phyloP scores from a whole-genome alignment of 2,329 filamentous ascomycete species.

The Colletotrichum graminicola region DNA sequence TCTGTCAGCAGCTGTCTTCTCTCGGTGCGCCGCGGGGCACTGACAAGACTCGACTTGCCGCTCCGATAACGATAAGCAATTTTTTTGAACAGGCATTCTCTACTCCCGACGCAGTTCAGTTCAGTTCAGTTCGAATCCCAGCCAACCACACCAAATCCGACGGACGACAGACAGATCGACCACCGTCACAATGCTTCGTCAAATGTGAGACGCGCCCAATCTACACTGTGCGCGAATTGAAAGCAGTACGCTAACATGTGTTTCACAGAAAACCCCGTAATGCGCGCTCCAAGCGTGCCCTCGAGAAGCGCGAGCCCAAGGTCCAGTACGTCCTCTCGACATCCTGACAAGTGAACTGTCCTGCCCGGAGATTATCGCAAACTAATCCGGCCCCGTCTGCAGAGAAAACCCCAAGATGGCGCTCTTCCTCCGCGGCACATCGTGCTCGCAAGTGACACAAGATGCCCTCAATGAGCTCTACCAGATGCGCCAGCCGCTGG shows the following conservation, averaged over 20 bases:
- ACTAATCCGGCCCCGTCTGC: slow-evolving; percentile 1
- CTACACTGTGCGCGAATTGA: neutral
- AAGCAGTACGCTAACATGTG: neutral
- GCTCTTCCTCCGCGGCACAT: slow-evolving; percentile 89
- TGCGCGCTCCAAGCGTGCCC: slow-evolving; percentile 92
- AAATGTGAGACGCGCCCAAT: slow-evolving; percentile 55
- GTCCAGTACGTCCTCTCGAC: slow-evolving; percentile 57
- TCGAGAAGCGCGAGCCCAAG: slow-evolving; percentile 94
- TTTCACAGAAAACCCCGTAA: slow-evolving; percentile 68
- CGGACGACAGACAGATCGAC: slow-evolving; percentile 38
- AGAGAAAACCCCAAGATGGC: slow-evolving; percentile 88
- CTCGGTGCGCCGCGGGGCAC: slow-evolving; percentile 1
- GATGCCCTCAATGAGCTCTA: slow-evolving; percentile 88
- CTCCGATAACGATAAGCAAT: slow-evolving; percentile 36
- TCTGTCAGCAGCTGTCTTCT: neutral
- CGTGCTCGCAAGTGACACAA: slow-evolving; percentile 84
- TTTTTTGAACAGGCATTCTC: slow-evolving; percentile 32
- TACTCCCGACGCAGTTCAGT: slow-evolving; percentile 10
- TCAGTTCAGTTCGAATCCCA: slow-evolving; percentile 29
- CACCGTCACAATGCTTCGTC: slow-evolving; percentile 58
- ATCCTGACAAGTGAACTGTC: neutral
- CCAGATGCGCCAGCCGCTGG: slow-evolving; percentile 84
- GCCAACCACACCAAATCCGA: slow-evolving; percentile 39
- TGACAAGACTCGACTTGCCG: slow-evolving; percentile 26
- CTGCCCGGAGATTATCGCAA: neutral